Conservation (phyloP, 768 basidiomycete genomes). For the Pleurotus pulmonarius region DNA sequence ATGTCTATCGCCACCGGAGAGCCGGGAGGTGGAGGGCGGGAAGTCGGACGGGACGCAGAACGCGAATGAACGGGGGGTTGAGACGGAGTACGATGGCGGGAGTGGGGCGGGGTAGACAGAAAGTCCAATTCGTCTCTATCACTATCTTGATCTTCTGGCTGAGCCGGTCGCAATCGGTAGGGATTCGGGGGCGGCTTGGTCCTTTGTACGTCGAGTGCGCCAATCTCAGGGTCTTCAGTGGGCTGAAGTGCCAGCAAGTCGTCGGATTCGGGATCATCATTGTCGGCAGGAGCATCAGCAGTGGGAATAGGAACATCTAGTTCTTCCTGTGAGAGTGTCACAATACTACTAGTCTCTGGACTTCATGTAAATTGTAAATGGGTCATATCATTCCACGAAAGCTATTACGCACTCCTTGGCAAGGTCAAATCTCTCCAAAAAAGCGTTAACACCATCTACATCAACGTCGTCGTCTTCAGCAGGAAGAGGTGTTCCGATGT, state of each 20-base stretch:
- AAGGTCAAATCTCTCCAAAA: conserved; percentile 57
- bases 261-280: conserved; percentile 14
- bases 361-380: conserved; percentile 20
- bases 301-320: conserved; percentile 8
- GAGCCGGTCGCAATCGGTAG: conserved; percentile 1
- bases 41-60: conserved; percentile 7
- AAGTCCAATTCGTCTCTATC: conserved; percentile 5
- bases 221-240: background rate
- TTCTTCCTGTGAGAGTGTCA: conserved; percentile 29
- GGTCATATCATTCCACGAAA: conserved; percentile 9
- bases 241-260: conserved; percentile 10
- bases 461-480: conserved; percentile 36
- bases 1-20: conserved; percentile 10
- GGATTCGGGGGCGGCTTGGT: background rate
- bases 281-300: background rate
- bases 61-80: conserved; percentile 11
- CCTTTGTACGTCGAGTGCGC: background rate
- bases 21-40: conserved; percentile 8
- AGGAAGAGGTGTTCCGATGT: conserved; percentile 34
- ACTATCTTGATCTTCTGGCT: background rate
- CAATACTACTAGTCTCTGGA: conserved; percentile 37
- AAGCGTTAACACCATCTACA: conserved; percentile 38
- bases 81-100: conserved; percentile 12
- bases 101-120: conserved; percentile 7
- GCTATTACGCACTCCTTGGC: conserved; percentile 39